A percentile compares a stretch with the other conserved stretches of the same genome.
phyloP scores from a whole-genome alignment of 371 early-diverging fungal species.

The Syncephalastrum contaminatum region DNA sequence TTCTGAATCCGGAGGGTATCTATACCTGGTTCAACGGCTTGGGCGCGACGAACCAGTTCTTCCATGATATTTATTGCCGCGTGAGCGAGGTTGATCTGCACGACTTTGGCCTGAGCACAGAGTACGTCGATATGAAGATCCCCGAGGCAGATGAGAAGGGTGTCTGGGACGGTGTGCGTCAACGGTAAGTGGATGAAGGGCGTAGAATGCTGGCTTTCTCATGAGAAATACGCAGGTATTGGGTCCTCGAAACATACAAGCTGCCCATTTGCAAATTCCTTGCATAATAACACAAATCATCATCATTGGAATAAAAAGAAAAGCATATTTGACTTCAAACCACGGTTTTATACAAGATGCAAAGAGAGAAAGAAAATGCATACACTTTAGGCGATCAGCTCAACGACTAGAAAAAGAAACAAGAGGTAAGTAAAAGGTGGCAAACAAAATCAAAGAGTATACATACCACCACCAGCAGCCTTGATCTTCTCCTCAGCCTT shows the following conservation, averaged over 20 bases:
- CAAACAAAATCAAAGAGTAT: neutral
- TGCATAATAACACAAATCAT: neutral
- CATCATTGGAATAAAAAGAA: no score
- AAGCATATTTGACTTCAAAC: no score
- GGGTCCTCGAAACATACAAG: constrained; percentile 80
- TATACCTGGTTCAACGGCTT: constrained; percentile 96
- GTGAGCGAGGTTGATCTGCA: constrained; percentile 81
- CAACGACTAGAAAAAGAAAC: constrained; percentile 30
- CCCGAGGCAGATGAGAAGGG: constrained; percentile 73
- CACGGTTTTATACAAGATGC: neutral
- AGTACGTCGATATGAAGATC: constrained; percentile 72
- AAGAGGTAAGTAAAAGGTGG: neutral
- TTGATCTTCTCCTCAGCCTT: constrained; percentile 99
- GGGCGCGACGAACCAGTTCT: constrained; percentile 90
- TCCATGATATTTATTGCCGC: constrained; percentile 92
- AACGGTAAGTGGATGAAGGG: constrained; percentile 52
- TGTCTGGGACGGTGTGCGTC: constrained; percentile 84
- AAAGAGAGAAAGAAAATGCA: constrained; percentile 4
- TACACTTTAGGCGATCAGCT: constrained; percentile 49
- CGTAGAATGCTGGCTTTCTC: neutral
- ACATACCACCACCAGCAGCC: constrained; percentile 91
- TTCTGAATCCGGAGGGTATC: constrained; percentile 73
- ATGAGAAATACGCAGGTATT: constrained; percentile 38
- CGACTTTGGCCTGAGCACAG: constrained; percentile 75
- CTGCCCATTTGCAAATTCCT: constrained; percentile 72